These are phyloP conservation scores for Globisporangium perplexum DNA, from an alignment of 352 stramenopile genomes.

Conservation along the genomic window DNA sequence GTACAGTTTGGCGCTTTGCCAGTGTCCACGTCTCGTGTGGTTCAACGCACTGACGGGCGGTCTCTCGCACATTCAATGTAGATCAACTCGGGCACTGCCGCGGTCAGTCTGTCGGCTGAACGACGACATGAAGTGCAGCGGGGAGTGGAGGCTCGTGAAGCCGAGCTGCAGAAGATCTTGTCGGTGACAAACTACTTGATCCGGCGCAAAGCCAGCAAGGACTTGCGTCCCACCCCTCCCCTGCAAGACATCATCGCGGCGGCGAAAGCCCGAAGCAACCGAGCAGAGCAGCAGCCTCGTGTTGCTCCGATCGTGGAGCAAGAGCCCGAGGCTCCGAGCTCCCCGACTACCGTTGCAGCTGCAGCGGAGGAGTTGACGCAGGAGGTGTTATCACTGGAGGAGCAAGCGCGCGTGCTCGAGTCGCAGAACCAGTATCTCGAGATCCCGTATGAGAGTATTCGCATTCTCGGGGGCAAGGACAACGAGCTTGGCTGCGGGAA, in stretches of 20 bases:
- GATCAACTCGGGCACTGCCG: slow-evolving; percentile 80
- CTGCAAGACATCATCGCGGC: slow-evolving; percentile 15
- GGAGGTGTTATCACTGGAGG: slow-evolving; percentile 65
- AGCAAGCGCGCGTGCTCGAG: slow-evolving; percentile 78
- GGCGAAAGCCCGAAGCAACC: slow-evolving; percentile 12
- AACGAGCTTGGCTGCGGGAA: slow-evolving; percentile 86
- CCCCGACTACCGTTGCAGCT: slow-evolving; percentile 23
- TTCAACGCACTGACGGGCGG: not conserved
- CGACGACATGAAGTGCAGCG: slow-evolving; percentile 83
- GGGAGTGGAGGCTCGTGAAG: slow-evolving; percentile 78
- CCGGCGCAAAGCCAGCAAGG: slow-evolving; percentile 46
- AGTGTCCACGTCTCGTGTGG: too few species aligned
- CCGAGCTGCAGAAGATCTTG: slow-evolving; percentile 77
- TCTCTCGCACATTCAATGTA: slow-evolving; percentile 13
- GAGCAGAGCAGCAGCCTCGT: slow-evolving; percentile 7
- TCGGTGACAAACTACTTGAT: slow-evolving; percentile 82
- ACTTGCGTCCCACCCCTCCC: slow-evolving; percentile 17
- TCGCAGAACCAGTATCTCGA: slow-evolving; percentile 85
- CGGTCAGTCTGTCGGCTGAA: slow-evolving; percentile 81
- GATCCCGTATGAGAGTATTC: slow-evolving; percentile 85
- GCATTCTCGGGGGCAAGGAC: slow-evolving; percentile 80
- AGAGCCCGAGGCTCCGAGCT: slow-evolving; percentile 33
- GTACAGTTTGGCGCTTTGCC: not conserved
- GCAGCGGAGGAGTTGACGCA: slow-evolving; percentile 43
- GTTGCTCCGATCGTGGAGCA: slow-evolving; percentile 19